Conservation (phyloP, 495 filamentous ascomycete species). For the Annulohypoxylon bovei region DNA sequence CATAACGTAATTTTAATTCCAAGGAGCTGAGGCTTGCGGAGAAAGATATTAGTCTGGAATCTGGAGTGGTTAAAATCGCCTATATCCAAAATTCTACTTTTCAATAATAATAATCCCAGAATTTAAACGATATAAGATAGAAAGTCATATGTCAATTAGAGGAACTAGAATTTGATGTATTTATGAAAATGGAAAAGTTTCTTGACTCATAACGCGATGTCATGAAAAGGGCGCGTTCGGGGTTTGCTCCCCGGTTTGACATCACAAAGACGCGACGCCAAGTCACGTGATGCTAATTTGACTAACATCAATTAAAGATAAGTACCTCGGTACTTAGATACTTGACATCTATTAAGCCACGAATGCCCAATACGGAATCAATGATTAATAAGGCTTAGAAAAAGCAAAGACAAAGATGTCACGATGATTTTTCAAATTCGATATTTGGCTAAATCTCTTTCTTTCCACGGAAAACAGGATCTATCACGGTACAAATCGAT, state of each 20-base stretch:
- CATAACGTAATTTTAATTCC: conserved; percentile 8
- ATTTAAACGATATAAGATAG: too few species aligned
- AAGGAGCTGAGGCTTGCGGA: neutral
- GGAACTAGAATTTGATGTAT: neutral
- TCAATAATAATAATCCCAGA: too few species aligned
- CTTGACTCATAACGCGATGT: conserved; percentile 39
- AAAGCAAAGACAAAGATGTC: neutral
- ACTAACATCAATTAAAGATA: neutral
- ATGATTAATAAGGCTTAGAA: neutral
- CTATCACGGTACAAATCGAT: too few species aligned
- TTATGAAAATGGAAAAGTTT: neutral
- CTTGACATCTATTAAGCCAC: neutral
- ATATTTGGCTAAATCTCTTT: too few species aligned
- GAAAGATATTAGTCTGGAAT: neutral
- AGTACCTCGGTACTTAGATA: neutral
- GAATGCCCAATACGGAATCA: neutral
- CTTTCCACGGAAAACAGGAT: too few species aligned
- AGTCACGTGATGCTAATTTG: conserved; percentile 10
- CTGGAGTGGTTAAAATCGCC: neutral
- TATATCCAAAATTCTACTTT: too few species aligned
- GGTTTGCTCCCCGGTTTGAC: neutral
- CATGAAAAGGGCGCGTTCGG: conserved; percentile 32
- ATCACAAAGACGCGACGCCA: conserved; percentile 31
- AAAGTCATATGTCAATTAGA: too few species aligned
- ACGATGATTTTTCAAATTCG: neutral